phyloP scores from a whole-genome alignment of 345 rosid genomes.

The Geranium rotundifolium region DNA sequence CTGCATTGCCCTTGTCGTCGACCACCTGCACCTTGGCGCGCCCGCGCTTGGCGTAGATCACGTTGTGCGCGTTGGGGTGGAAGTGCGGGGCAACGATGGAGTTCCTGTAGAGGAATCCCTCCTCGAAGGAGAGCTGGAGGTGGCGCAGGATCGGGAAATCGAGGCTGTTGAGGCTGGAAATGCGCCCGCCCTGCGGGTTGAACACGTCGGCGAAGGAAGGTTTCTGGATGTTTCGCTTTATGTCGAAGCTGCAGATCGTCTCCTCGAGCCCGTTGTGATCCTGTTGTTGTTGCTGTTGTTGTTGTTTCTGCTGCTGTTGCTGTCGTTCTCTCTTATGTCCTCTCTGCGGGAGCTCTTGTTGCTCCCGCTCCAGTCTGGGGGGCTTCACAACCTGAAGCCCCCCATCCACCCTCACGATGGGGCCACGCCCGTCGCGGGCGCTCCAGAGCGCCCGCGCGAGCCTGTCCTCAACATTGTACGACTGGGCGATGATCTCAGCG shows the following conservation, averaged over 20 bases:
- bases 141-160: constrained; percentile 22
- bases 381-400: constrained; percentile 11
- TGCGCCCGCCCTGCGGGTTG: constrained; percentile 21
- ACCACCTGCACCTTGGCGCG: constrained; percentile 44
- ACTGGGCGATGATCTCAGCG: constrained; percentile 17
- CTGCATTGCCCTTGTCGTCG: constrained; percentile 36
- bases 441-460: constrained; percentile 8
- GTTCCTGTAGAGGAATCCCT: constrained; percentile 14
- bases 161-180: constrained; percentile 16
- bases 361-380: background rate
- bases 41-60: constrained; percentile 50
- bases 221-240: constrained; percentile 20
- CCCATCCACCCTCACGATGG: constrained; percentile 10
- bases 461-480: constrained; percentile 15
- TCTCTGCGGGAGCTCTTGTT: constrained; percentile 2
- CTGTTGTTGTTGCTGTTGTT: background rate
- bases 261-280: constrained; percentile 23
- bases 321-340: background rate
- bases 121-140: no score
- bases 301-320: background rate
- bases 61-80: constrained; percentile 47
- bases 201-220: constrained; percentile 17
- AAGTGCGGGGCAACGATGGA: constrained; percentile 56
- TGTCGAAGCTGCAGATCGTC: constrained; percentile 21
- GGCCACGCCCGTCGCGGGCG: constrained; percentile 9